These are phyloP conservation scores for Jaltomata sinuosa DNA, from an alignment of 257 asterid genomes.

Conservation along the genomic window DNA sequence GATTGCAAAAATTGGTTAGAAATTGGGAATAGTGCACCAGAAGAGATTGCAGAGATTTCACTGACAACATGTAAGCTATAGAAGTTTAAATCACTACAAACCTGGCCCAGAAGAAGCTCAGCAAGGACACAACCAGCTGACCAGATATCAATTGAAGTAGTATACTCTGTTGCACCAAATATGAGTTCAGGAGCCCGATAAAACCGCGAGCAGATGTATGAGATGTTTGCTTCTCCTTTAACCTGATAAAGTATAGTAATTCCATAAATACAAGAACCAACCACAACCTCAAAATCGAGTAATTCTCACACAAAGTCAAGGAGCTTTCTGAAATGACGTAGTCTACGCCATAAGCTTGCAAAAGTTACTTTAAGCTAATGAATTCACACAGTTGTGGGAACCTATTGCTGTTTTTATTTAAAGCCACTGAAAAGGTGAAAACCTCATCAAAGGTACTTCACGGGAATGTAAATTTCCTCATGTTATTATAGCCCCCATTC, in stretches of 20 bases:
- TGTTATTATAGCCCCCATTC: background rate
- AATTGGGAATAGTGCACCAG: conserved; percentile 6
- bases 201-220: conserved; percentile 91
- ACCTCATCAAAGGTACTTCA: background rate
- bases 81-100: conserved; percentile 13
- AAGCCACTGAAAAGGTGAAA: background rate
- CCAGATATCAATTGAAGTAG: conserved; percentile 93
- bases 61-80: background rate
- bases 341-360: background rate
- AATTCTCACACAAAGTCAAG: background rate
- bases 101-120: conserved; percentile 94
- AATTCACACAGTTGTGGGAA: background rate
- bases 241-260: conserved; percentile 30
- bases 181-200: conserved; percentile 99
- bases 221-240: conserved; percentile 86
- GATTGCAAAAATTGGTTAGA: conserved; percentile 2
- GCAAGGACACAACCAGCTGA: conserved; percentile 97
- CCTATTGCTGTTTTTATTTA: background rate
- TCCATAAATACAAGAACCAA: background rate
- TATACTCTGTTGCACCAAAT: conserved; percentile 93
- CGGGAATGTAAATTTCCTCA: background rate
- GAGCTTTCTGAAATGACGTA: background rate
- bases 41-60: background rate
- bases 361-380: background rate
- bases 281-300: background rate